These are phyloP conservation scores for Paraphaeosphaeria minitans DNA, from an alignment of 2,329 filamentous ascomycete genomes.

Conservation along the genomic window DNA sequence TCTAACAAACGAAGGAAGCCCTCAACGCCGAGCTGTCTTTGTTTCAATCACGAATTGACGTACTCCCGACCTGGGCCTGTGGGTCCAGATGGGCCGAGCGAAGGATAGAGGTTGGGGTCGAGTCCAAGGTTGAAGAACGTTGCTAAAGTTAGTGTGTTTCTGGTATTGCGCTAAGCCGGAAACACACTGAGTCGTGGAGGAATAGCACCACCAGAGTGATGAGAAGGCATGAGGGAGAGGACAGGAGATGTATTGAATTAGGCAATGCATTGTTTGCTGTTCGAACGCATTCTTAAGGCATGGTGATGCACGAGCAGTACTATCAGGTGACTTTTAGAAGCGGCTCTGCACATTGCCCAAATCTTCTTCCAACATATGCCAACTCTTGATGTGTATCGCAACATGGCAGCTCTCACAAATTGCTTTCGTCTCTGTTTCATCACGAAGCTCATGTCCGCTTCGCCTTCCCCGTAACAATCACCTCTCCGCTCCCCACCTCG, in stretches of 20 bases:
- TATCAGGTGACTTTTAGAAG: neutral
- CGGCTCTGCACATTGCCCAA: neutral
- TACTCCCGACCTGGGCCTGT: neutral
- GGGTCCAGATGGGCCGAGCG: neutral
- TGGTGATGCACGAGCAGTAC: neutral
- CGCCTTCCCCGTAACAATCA: constrained; percentile 68
- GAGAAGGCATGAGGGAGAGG: neutral
- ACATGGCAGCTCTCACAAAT: neutral
- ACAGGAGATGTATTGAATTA: neutral
- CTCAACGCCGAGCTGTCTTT: constrained; percentile 1
- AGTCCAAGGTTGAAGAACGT: neutral
- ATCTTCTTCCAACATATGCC: neutral
- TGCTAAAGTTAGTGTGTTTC: neutral
- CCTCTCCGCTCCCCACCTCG: constrained; percentile 71
- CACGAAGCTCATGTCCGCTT: constrained; percentile 25
- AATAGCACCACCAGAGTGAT: neutral
- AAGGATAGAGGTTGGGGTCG: neutral
- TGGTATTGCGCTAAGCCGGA: constrained; percentile 1
- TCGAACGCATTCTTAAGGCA: neutral
- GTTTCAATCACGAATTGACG: neutral
- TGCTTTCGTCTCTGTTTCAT: neutral
- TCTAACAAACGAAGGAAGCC: neutral
- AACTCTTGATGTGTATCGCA: neutral
- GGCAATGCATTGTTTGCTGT: neutral
- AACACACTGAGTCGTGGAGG: neutral